Evolutionary conservation across 495 filamentous ascomycete species (phyloP).

Genomic region (Xylaria bambusicola): DNA sequence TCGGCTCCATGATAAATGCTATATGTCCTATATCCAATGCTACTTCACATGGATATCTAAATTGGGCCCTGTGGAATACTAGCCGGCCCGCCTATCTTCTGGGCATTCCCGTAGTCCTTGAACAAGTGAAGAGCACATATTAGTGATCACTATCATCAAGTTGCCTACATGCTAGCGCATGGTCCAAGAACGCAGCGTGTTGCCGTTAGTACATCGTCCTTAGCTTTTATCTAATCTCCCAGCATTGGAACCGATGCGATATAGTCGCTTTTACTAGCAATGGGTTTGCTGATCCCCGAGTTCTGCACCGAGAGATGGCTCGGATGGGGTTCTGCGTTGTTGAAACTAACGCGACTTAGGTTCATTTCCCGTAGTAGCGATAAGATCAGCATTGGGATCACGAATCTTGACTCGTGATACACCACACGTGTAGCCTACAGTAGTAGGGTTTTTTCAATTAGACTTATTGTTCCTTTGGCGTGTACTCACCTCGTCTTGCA

Average conservation of each 20-base stretch:
- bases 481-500: background rate
- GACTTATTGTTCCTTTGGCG: background rate
- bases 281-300: no score
- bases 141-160: slow-evolving; percentile 5
- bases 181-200: no score
- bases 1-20: no score
- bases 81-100: no score
- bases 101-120: no score
- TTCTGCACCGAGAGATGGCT: no score
- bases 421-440: no score
- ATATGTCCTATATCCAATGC: background rate
- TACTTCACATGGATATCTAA: slow-evolving; percentile 7
- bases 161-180: background rate
- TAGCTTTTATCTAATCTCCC: no score
- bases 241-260: background rate
- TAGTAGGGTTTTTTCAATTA: no score
- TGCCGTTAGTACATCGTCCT: no score
- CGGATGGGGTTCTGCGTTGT: background rate
- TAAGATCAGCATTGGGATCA: background rate
- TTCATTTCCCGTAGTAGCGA: background rate
- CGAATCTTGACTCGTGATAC: background rate
- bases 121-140: slow-evolving; percentile 2
- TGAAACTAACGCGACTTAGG: background rate
- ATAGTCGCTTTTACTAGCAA: background rate
- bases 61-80: background rate